Evolutionary conservation across 2,329 filamentous ascomycete genomes (phyloP), one percentile per base, ranked within the genome.

Genomic region (Claviceps quebecensis): DNA sequence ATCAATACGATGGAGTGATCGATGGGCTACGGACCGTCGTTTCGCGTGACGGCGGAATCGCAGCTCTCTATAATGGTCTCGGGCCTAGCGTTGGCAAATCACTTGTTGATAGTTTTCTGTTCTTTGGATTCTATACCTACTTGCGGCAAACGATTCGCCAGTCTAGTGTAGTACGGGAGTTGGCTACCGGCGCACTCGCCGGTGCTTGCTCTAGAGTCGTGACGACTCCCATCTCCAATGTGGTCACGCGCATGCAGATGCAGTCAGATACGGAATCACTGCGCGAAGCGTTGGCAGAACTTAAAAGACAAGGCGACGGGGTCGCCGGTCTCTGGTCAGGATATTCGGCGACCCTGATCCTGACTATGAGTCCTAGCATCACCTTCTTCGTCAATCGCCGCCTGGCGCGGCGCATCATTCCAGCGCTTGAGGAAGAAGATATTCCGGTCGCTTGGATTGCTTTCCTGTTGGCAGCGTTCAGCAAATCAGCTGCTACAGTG

Each of bases 351-450:
- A 83, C 78, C 22, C 66, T 95, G 53, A 74, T 95, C 40, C 69
- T 95, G 48, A 90, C 89, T 1, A 72, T 95, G 29, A 95, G 95
- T 60, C 89, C 90, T 1, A 84, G 84, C 56, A 76, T 95, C 56
- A 95, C 90, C 0, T 90, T 95, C 63, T 82, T 91, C 58, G 71
- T 95, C 34, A 87, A 94, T 61, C 83, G 87, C 58, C 69, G 83
- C 7, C 69, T 93, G 19, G 82, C 84, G 57, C 74, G 78, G 49
- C 62, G 72, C 1, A 63, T 85, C 2, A 70, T 88, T 1, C 51
- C 71, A 63, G 40, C 75, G 7, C 69, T 72, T 1, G 73, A 71
- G 58, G 69, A 61, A 54, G 66, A 68, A 53, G 66, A 69, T 47
- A 56, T 69, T 23, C 65, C 66, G 2, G 57, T 68, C 5, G 66